A percentile compares a stretch with the other conserved stretches of the same genome.
Conservation (phyloP, 106 monocot genomes). For the Chionographis japonica region DNA sequence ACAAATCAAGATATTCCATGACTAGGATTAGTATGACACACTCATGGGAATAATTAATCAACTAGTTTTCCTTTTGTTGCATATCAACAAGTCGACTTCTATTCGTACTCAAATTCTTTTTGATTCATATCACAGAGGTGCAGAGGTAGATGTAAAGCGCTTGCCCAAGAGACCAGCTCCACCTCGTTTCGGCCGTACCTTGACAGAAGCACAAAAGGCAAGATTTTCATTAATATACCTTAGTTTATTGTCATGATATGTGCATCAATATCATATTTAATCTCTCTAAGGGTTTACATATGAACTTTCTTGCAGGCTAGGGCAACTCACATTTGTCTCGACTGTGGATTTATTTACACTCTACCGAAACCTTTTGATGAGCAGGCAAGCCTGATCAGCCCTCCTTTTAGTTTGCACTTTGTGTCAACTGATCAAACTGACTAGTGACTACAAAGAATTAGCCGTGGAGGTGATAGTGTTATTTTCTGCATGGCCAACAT, state of each 20-base stretch:
- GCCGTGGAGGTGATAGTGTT: too few species aligned
- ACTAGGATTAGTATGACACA: too few species aligned
- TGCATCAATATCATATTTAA: not conserved
- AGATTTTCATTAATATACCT: not conserved
- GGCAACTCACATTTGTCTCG: conserved; percentile 96
- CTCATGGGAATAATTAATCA: too few species aligned
- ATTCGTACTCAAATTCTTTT: not conserved
- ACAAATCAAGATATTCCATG: too few species aligned
- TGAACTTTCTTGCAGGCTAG: conserved; percentile 52
- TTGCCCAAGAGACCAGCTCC: conserved; percentile 94
- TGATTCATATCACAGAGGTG: conserved; percentile 47
- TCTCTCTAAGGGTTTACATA: not conserved
- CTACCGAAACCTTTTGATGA: conserved; percentile 86
- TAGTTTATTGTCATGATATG: not conserved
- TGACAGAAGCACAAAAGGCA: conserved; percentile 89
- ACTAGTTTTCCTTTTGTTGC: not conserved
- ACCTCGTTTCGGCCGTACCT: conserved; percentile 77
- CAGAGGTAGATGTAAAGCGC: conserved; percentile 85
- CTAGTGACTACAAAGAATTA: too few species aligned
- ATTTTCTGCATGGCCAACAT: too few species aligned
- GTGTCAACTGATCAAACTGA: not conserved
- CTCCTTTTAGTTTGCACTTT: not conserved
- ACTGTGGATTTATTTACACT: conserved; percentile 94
- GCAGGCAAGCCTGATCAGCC: conserved; percentile 42
- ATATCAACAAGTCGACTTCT: not conserved